A percentile compares a stretch with the other conserved stretches of the same genome.
These are phyloP conservation scores for Clarireedia hainanense DNA, from an alignment of 2,329 filamentous ascomycete species.

Conservation along the genomic window DNA sequence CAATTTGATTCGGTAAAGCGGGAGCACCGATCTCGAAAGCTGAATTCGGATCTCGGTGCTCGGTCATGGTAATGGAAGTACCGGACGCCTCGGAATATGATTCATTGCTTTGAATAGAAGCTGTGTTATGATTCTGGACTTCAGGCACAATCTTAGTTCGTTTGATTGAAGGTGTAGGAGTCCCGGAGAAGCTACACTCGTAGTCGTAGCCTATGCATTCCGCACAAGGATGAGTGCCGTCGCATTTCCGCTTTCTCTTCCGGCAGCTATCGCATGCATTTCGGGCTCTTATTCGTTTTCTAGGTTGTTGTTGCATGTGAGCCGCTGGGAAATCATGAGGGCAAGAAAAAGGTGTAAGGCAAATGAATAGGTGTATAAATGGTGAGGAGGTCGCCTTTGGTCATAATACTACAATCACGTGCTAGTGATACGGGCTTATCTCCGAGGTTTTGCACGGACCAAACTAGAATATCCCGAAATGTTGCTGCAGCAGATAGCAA, in stretches of 20 bases:
- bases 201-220: conserved; percentile 19
- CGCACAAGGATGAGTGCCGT: conserved; percentile 16
- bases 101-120: background rate
- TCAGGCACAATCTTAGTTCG: background rate
- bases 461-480: background rate
- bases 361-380: background rate
- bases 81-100: background rate
- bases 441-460: background rate
- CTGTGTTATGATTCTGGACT: background rate
- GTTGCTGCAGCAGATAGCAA: background rate
- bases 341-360: background rate
- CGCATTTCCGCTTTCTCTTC: conserved; percentile 22
- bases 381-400: background rate
- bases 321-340: background rate
- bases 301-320: background rate
- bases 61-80: background rate
- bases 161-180: background rate
- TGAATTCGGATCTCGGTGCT: background rate
- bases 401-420: too few species aligned
- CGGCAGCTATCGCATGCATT: conserved; percentile 22
- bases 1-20: background rate
- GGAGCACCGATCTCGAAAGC: background rate
- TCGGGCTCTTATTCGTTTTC: conserved; percentile 7
- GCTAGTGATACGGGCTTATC: background rate
- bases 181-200: conserved; percentile 12